Evolutionary conservation across 805 yeast genomes (phyloP).

Genomic region (Yamadazyma scolyti): DNA sequence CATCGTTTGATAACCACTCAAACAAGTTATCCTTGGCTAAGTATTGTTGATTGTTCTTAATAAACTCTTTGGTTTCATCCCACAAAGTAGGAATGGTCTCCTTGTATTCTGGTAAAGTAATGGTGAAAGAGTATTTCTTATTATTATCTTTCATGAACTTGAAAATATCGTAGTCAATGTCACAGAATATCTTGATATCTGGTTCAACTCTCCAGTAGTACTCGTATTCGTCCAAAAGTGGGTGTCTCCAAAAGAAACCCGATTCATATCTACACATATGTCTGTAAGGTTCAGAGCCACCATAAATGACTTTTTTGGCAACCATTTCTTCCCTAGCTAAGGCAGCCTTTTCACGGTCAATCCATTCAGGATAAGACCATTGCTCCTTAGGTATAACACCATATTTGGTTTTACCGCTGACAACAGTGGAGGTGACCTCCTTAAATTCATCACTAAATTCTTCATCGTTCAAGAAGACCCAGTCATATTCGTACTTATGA

Average conservation of each 20-base stretch:
- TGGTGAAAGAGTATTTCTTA: constrained; percentile 85
- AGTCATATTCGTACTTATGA: constrained; percentile 75
- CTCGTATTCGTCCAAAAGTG: constrained; percentile 68
- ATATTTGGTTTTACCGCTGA: constrained; percentile 73
- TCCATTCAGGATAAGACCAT: constrained; percentile 85
- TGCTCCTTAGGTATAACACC: constrained; percentile 81
- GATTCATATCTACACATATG: constrained; percentile 93
- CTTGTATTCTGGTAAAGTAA: constrained; percentile 75
- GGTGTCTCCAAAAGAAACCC: constrained; percentile 84
- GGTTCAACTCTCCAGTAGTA: constrained; percentile 98
- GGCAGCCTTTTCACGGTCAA: constrained; percentile 72
- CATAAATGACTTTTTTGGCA: constrained; percentile 60
- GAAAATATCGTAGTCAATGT: constrained; percentile 84
- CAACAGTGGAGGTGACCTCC: constrained; percentile 57
- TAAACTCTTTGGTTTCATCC: constrained; percentile 69
- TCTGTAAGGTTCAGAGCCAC: constrained; percentile 72
- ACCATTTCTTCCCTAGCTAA: constrained; percentile 56
- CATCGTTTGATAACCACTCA: constrained; percentile 67
- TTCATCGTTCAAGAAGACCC: constrained; percentile 93
- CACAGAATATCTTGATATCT: constrained; percentile 75
- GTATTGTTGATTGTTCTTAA: constrained; percentile 55
- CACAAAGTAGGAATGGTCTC: constrained; percentile 86
- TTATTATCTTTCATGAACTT: constrained; percentile 68
- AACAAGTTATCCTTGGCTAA: constrained; percentile 61
- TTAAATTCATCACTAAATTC: constrained; percentile 81